Evolutionary conservation across 2,329 filamentous ascomycete species (phyloP), one percentile per base, ranked within the genome.

Genomic region (Didymella lethalis): DNA sequence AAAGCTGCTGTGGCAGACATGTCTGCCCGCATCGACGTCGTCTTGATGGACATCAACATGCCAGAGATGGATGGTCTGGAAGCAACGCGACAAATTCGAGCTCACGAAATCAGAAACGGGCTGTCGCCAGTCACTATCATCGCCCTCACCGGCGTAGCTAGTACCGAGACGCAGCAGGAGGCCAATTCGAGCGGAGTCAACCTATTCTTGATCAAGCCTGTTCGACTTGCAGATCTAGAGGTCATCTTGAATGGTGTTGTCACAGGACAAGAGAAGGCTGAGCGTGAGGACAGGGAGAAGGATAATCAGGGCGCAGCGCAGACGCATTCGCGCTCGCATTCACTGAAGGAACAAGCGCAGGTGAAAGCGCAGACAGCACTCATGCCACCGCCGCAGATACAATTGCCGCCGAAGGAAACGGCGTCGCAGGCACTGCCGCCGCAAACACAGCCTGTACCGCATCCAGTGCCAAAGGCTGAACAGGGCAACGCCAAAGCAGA

Each of bases 151-250:
- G 84, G 83, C 0, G 71, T 85, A 23, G 84, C 82, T 1, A 83
- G 81, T 48, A 76, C 78, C 0, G 80, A 80, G 50, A 82, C 82
- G 0, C 77, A 81, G 48, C 76, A 80, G 36, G 82, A 85, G 59
- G 83, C 84, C 0, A 80, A 83, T 49, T 81, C 79, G 1, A 83
- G 79, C 48, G 84, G 84, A 0, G 77, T 86, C 7, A 83, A 86
- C 59, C 54, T 85, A 7, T 86, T 85, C 52, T 64, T 86, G 18
- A 84, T 84, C 16, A 85, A 85, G 68, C 83, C 83, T 0, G 81
- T 85, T 7, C 68, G 78, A 7, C 74, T 82, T 46, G 75, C 75
- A 0, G 77, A 82, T 54, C 59, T 83, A 31, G 78, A 80, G 59
- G 77, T 76, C 26, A 65, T 81, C 6, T 66, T 77, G 8, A 75